Evolutionary conservation across 2,329 filamentous ascomycete genomes (phyloP), one percentile per base, ranked within the genome.

Genomic region (Chlorencoelia australis): DNA sequence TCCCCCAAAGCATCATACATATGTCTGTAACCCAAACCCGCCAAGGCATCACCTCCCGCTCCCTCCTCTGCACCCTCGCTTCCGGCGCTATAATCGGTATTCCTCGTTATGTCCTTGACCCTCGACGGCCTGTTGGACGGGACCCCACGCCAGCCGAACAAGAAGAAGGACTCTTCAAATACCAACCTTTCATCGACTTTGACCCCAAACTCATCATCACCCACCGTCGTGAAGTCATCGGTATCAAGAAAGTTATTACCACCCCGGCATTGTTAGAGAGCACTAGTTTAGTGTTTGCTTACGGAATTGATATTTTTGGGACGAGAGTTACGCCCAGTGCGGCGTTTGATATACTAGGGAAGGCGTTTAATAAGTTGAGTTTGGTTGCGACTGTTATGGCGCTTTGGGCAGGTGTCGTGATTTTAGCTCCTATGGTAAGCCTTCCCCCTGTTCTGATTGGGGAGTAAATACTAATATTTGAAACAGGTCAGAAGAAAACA

Each of bases 281-380:
- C 61, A 96, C 91, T 1, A 89, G 82, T 51, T 59, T 96, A 37
- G 72, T 98, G 9, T 81, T 95, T 52, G 87, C 86, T 0, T 94
- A 82, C 53, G 91, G 91, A 3, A 59, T 86, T 10, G 91, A 98
- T 57, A 65, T 96, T 2, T 98, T 93, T 48, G 87, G 83, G 10
- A 89, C 87, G 1, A 69, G 87, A 35, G 74, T 93, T 8, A 75
- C 81, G n/a, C 91, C 91, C 1, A 94, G 86, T 59, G 77, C 82
- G 50, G 73, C 82, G 11, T 98, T 98, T 59, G 91, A 98, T 62
- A 76, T 96, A 27, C 65, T 98, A 11, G 91, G 87, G 44, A 91
- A 87, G 61, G 84, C 85, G 2, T 98, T 98, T 60, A 91, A 89
- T 57, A 95, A 94, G 67, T 56, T 87, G 38, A 82, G 87, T 49